These are phyloP conservation scores for Physocladia obscura DNA, from an alignment of 192 early-diverging fungal species.

Conservation along the genomic window DNA sequence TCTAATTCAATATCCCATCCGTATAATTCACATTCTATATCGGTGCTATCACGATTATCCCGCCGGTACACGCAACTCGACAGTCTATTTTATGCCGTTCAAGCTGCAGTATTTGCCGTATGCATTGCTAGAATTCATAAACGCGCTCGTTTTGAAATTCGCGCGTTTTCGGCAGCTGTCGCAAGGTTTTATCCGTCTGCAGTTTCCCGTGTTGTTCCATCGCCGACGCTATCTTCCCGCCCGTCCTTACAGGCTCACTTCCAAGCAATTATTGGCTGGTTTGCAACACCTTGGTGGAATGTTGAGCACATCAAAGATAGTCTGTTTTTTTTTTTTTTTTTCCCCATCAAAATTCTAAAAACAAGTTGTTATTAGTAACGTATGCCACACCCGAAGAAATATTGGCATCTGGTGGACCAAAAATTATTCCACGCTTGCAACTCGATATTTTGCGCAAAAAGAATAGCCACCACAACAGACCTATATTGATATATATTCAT, in stretches of 20 bases:
- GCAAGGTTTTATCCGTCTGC: background rate
- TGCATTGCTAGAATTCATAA: background rate
- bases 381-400: slow-evolving; percentile 42
- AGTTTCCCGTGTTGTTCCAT: background rate
- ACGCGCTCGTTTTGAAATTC: background rate
- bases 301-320: background rate
- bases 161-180: background rate
- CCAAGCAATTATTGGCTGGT: no score
- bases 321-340: background rate
- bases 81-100: background rate
- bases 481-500: slow-evolving; percentile 35
- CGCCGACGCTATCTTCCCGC: no score
- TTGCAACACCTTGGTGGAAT: background rate
- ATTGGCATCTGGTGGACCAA: slow-evolving; percentile 10
- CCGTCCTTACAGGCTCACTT: no score
- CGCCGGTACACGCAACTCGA: no score
- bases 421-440: slow-evolving; percentile 23
- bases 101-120: background rate
- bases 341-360: background rate
- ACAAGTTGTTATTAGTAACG: slow-evolving; percentile 25
- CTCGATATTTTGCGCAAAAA: slow-evolving; percentile 28
- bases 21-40: no score
- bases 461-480: slow-evolving; percentile 16
- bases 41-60: no score
- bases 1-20: no score